Base-by-base conservation (phyloP, 371 early-diverging fungal species). In the Phascolomyces articulosus region DNA sequence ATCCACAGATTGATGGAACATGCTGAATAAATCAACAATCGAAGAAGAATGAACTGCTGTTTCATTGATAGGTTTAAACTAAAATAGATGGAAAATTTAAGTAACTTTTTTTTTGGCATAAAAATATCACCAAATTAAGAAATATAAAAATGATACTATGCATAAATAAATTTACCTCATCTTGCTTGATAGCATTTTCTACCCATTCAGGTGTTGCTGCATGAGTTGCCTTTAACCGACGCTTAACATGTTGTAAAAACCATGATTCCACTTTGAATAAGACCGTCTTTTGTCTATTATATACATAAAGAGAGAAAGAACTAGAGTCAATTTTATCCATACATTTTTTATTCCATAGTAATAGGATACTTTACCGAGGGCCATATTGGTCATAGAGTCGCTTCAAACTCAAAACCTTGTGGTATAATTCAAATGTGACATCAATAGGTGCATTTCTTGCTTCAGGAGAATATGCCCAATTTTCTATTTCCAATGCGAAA, bases 11-110 rank as follows among this genome's bases (percentile, higher is more conserved):
- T 93, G 91, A 54, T 90, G 86, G 65, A 93, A 91, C 74, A 90
- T 88, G 31, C 87, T 82, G 58, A 92, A 85, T 8, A 94, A 68
- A 69, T 94, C 94, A 11, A 91, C 86, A 40, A 91, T 90, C 0
- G 94, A 94, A 8, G 93, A 91, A 2, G 94, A 93, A 67, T 93
- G 91, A 24, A 82, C 76, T 15, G 89, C 87, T 11, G 80, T 82
- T 0, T 86, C 87, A 66, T 82, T 85, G 58, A 87, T 73, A 56
- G 81, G 63, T 67, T 83, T 72, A 71, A 87, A 87, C 86, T 91
- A 74, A 60, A 27, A 27, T 58, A 34, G 9, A 34, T 34, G 11
- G 2, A 34, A 34, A 34, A 34, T 1, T 9, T 2, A 34, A 9
- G 34, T 34, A 2, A 34, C 9, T 34, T 34, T 34, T 9, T n/a